Base-by-base conservation (phyloP, 2,329 filamentous ascomycete species). In the Aspergillus calidoustus region DNA sequence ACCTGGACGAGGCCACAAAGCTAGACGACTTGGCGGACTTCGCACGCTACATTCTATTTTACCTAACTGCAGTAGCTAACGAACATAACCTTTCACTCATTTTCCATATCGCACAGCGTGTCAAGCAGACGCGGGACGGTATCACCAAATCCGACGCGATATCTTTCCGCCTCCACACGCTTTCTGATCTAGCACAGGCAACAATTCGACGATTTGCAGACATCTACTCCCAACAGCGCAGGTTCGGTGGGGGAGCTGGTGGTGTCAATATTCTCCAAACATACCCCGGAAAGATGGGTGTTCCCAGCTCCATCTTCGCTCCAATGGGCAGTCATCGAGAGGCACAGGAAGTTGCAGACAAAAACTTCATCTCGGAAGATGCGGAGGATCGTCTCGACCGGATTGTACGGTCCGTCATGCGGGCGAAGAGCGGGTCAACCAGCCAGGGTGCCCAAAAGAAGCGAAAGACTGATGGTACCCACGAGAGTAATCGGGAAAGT, bases 31-130 rank as follows among this genome's bases (percentile, higher is more conserved):
- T 97, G 53, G 83, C 88, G 49, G 92, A 97, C 72, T 93, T 96
- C 75, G 89, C 91, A 6, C 88, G 89, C 68, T 99, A 98, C 75
- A 88, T 99, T 61, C 76, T 97, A 47, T 97, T 94, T 79, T 99
- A 96, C 73, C 83, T 98, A 51, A 88, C 85, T 64, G 87, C 89
- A 43, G 88, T 97, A 19, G 92, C 92, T 9, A 94, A 89, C 0
- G 91, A 96, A 74, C 87, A 91, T 49, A 99, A 97, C 69, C 83
- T 98, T 17, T 90, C 91, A 0, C 82, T 97, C 64, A 93, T 99
- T 46, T 95, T 91, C 81, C 92, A 95, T 75, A 91, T 97, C 64
- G 93, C 93, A 13, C 93, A 98, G 77, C 88, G 93, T 9, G 89
- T 97, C 58, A 99, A 99, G 82, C 91, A 94, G 76, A 91, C 93